These are phyloP conservation scores for Stagonosporopsis cucurbitacearum DNA, from an alignment of 2,329 filamentous ascomycete species.

Conservation along the genomic window DNA sequence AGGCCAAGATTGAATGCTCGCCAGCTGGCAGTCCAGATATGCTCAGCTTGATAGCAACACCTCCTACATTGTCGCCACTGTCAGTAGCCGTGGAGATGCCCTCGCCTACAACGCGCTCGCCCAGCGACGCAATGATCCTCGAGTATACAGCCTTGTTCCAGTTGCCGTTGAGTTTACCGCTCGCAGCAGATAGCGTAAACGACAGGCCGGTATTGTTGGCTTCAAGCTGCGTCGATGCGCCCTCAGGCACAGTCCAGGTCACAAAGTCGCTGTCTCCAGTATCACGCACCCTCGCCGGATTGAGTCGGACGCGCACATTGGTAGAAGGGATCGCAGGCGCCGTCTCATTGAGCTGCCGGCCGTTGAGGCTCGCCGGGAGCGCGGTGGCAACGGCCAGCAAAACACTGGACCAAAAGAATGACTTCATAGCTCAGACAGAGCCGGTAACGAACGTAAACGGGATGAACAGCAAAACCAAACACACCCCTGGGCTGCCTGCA, in stretches of 20 bases:
- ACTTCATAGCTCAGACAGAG: not conserved
- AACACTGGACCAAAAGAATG: slow-evolving; percentile 2
- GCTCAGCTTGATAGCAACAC: slow-evolving; percentile 30
- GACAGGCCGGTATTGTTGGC: slow-evolving; percentile 9
- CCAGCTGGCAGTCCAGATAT: slow-evolving; percentile 37
- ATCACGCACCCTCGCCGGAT: slow-evolving; percentile 21
- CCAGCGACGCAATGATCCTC: slow-evolving; percentile 34
- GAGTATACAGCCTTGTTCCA: slow-evolving; percentile 35
- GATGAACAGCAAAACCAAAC: not conserved
- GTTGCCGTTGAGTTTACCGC: slow-evolving; percentile 29
- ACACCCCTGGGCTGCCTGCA: not conserved
- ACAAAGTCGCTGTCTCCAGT: slow-evolving; percentile 18
- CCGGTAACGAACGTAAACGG: slow-evolving; percentile 1
- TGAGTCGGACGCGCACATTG: slow-evolving; percentile 19
- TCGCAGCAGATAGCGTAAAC: slow-evolving; percentile 20
- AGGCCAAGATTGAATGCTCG: slow-evolving; percentile 37
- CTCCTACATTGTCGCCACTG: slow-evolving; percentile 23
- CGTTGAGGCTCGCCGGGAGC: not conserved
- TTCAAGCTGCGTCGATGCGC: slow-evolving; percentile 8
- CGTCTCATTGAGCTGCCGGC: slow-evolving; percentile 1
- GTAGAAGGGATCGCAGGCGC: not conserved
- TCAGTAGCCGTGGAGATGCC: slow-evolving; percentile 35
- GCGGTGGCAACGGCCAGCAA: slow-evolving; percentile 7
- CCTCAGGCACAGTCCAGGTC: slow-evolving; percentile 22
- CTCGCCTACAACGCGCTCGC: slow-evolving; percentile 38